Conservation (phyloP, 305 asterid species). For the Fraxinus greggii region DNA sequence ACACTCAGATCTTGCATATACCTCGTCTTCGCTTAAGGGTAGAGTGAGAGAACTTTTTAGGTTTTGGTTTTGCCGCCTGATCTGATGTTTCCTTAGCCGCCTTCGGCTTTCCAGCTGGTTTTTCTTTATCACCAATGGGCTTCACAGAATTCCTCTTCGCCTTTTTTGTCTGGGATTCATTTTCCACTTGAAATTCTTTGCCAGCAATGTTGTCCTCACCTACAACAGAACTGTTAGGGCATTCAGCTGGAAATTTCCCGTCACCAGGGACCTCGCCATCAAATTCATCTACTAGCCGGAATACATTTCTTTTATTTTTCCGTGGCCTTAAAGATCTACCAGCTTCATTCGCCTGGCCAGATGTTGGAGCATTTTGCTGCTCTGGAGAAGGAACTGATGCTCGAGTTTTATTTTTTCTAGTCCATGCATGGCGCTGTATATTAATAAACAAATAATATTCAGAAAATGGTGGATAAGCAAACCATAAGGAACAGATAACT, state of each 20-base stretch:
- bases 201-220: conserved; percentile 37
- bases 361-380: conserved; percentile 37
- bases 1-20: conserved; percentile 30
- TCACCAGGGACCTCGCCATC: conserved; percentile 41
- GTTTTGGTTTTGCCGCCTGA: conserved; percentile 42
- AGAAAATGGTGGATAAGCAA: neutral
- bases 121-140: conserved; percentile 43
- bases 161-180: conserved; percentile 42
- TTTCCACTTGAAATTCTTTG: conserved; percentile 43
- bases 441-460: neutral
- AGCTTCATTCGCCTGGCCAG: conserved; percentile 37
- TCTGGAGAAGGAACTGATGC: conserved; percentile 37
- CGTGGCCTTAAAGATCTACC: conserved; percentile 50
- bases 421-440: conserved; percentile 51
- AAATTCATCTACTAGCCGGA: conserved; percentile 39
- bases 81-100: conserved; percentile 49
- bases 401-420: conserved; percentile 22
- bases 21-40: conserved; percentile 62
- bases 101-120: conserved; percentile 54
- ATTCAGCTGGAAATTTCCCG: conserved; percentile 35
- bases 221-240: conserved; percentile 28
- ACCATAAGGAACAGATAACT: neutral
- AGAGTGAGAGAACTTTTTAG: conserved; percentile 72
- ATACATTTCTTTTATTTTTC: conserved; percentile 26
- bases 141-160: conserved; percentile 42